These are phyloP conservation scores for Tarenaya hassleriana DNA, from an alignment of 345 rosid genomes.

Conservation along the genomic window DNA sequence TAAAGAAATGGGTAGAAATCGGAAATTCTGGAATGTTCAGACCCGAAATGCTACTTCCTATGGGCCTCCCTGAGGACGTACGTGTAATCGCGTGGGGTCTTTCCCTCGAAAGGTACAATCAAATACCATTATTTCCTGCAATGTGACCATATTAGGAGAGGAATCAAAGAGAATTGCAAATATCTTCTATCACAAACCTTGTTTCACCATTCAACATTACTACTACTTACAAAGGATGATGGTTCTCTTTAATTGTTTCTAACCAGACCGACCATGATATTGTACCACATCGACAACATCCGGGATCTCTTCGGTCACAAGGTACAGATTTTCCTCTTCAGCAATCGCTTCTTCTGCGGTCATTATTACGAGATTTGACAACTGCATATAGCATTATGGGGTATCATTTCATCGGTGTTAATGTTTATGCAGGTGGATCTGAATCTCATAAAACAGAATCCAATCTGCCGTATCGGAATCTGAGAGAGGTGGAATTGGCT, in stretches of 20 bases:
- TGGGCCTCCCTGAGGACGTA: constrained; percentile 93
- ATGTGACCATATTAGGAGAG: no score
- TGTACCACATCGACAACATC: constrained; percentile 68
- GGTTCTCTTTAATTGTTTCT: constrained; percentile 9
- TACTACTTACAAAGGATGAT: background rate
- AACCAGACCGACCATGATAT: constrained; percentile 89
- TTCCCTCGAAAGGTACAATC: constrained; percentile 80
- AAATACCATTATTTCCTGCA: background rate
- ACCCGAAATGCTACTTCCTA: constrained; percentile 89
- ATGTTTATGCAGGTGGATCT: constrained; percentile 66
- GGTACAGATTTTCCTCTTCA: constrained; percentile 39
- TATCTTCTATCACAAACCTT: no score
- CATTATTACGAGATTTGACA: no score
- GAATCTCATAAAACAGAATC: constrained; percentile 64
- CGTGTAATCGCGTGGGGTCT: constrained; percentile 94
- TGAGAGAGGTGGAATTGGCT: no score
- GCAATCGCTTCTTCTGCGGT: background rate
- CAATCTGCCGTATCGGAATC: constrained; percentile 64
- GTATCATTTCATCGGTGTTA: background rate
- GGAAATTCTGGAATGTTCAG: constrained; percentile 97
- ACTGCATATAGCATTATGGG: no score
- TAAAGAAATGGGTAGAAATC: constrained; percentile 86
- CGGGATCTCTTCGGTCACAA: constrained; percentile 95
- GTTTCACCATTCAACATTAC: no score
- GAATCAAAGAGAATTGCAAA: no score